Base-by-base conservation (phyloP, 176 grass and related monocot species). In the Ensete glaucum region DNA sequence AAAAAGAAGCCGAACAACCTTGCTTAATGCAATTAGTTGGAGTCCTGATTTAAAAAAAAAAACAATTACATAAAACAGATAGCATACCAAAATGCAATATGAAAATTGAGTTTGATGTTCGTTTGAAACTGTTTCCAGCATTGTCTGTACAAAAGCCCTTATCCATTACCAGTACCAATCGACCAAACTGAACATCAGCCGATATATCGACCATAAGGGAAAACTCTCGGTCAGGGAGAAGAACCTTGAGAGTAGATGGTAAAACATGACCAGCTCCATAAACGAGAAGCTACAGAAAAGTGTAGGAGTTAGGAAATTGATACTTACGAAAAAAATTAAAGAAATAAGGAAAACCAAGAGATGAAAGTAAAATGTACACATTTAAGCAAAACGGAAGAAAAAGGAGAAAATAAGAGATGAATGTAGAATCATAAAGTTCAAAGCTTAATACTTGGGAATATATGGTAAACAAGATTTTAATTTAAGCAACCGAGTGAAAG, bases 21-120 rank as follows among this genome's bases (percentile, higher is more conserved):
- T 60, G 57, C 57, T 60, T 4, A 60, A 57, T 57, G 1, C 55
- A 43, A 43, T 4, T 6, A 6, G 34, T 43, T 43, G 34, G 34
- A 43, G 34, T 4, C 34, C 34, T 43, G 11, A 23, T 53, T 53
- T 23, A 23, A 23, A 12, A 53, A 23, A 23, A 73, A 73, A 73
- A 71, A 4, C 19, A 73, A 74, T 19, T 69, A 58, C 26, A 64
- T 60, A 27, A 52, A 25, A 64, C 53, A 76, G 53, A 59, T 49
- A 20, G 26, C 73, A 24, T 84, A 97, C 94, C 94, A 76, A 90
- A 98, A 13, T 54, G 94, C 23, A 98, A 63, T 29, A 80, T 87
- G 77, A 87, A 89, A 13, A 64, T 93, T 3, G 94, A 98, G 80
- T 98, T 93, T 80, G 83, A 55, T 15, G 88, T 91, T 79, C 94